Conservation (phyloP, 257 asterid species). For the Solanum stenotomum region DNA sequence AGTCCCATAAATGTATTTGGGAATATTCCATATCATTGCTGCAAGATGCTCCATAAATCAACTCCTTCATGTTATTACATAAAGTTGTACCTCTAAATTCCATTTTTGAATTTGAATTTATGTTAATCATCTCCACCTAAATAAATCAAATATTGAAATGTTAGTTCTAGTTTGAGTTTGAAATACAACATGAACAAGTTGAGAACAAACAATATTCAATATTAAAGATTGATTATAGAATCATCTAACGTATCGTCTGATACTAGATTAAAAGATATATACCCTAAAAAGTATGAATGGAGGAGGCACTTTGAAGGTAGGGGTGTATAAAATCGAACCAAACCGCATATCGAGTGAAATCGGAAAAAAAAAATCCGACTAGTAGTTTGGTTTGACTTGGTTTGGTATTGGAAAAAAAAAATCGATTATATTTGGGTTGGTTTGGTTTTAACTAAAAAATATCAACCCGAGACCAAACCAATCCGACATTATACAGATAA, state of each 20-base stretch:
- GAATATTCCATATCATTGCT: slow-evolving; percentile 18
- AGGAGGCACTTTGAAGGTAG: not conserved
- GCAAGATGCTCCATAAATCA: slow-evolving; percentile 10
- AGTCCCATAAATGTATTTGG: slow-evolving; percentile 24
- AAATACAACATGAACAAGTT: not conserved
- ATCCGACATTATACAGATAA: too few species aligned
- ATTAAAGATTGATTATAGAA: not conserved
- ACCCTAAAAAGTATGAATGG: not conserved
- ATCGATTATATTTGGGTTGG: too few species aligned
- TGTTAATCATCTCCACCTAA: slow-evolving; percentile 4
- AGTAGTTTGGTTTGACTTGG: too few species aligned
- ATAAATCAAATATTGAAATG: not conserved
- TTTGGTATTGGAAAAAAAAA: too few species aligned
- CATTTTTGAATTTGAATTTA: slow-evolving; percentile 13
- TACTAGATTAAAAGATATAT: not conserved
- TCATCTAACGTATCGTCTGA: not conserved
- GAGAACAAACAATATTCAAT: not conserved
- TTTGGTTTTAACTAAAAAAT: too few species aligned
- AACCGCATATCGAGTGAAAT: too few species aligned
- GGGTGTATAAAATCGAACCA: too few species aligned
- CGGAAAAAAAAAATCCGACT: accelerated
- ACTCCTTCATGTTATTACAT: slow-evolving; percentile 17
- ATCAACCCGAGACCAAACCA: too few species aligned
- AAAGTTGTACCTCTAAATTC: slow-evolving; percentile 10
- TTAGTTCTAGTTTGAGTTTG: not conserved